Base-by-base conservation (phyloP, 2,329 filamentous ascomycete genomes). In the Paraphaeosphaeria sporulosa region DNA sequence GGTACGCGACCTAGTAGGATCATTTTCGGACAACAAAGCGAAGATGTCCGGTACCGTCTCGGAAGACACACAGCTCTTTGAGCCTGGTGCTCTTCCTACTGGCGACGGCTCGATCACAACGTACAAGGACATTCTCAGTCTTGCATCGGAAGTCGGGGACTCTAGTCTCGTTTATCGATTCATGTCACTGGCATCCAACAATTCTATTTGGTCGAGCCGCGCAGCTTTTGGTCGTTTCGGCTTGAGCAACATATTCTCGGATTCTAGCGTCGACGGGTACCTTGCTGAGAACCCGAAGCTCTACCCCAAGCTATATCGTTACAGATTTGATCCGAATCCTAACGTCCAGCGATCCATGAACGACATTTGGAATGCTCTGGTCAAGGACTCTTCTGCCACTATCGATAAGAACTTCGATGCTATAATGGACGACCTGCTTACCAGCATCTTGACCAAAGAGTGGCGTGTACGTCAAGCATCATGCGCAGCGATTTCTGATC, bases 151-250 rank as follows among this genome's bases (percentile, higher is more conserved):
- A 79, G 94, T 97, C 36, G 95, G 95, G 12, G 94, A 99, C 71
- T 94, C 95, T 60, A 94, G 91, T 68, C 83, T 99, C n/a, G 92
- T 98, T 1, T 99, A 99, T 81, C 93, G 94, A 62, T 98, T 99
- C 80, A 99, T 99, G 95, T 94, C 94, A 0, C 85, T 99, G 67
- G 95, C 95, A 2, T 93, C 93, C 1, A 97, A 97, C 71, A 96
- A 96, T 50, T 93, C 94, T 0, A 96, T 96, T 17, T 99, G 95
- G 95, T 94, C 93, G 1, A 96, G 93, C n/a, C 88, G 95, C 53
- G 96, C 95, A 0, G 95, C 95, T 0, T 98, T 99, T 78, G 95
- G 95, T 2, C 87, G 93, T 12, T 97, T 98, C 67, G 95, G 95
- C 0, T 85, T 99, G 52, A 96, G 93, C 76, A 95, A 87, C 66